Percentiles rank a stretch among this genome's conserved stretches.
These are phyloP conservation scores for Blastomyces gilchristii DNA, from an alignment of 2,329 filamentous ascomycete species.

Conservation along the genomic window DNA sequence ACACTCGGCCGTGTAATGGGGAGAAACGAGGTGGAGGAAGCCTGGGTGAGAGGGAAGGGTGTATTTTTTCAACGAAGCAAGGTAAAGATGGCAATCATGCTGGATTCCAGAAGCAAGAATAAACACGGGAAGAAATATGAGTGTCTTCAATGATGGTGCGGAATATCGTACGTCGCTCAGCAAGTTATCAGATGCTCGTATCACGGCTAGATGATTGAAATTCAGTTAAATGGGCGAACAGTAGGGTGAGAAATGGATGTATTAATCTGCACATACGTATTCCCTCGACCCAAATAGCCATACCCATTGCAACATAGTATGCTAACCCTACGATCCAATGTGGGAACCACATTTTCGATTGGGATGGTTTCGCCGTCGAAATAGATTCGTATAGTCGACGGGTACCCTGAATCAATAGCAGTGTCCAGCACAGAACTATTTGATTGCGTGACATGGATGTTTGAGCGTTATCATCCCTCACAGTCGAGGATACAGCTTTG, in stretches of 20 bases:
- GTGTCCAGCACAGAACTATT: conserved; percentile 54
- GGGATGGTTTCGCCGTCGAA: conserved; percentile 53
- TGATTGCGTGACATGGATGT: conserved; percentile 51
- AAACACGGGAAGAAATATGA: conserved; percentile 53
- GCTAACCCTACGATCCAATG: conserved; percentile 70
- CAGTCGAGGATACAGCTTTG: conserved; percentile 37
- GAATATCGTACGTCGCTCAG: conserved; percentile 28
- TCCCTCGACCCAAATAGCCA: conserved; percentile 79
- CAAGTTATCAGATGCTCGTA: conserved; percentile 11
- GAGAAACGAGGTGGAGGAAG: conserved; percentile 65
- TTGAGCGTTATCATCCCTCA: conserved; percentile 26
- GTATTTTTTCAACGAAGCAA: conserved; percentile 68
- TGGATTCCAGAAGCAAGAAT: conserved; percentile 61
- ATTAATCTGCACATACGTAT: conserved; percentile 44
- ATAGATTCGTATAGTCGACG: conserved; percentile 69
- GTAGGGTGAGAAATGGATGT: not conserved
- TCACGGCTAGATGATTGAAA: conserved; percentile 7
- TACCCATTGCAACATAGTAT: conserved; percentile 64
- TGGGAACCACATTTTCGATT: conserved; percentile 71
- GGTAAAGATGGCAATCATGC: conserved; percentile 59
- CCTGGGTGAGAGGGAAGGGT: conserved; percentile 63
- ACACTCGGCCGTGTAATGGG: conserved; percentile 88
- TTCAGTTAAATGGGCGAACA: conserved; percentile 7
- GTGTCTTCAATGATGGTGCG: conserved; percentile 41
- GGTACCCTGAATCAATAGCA: conserved; percentile 65